Evolutionary conservation across 805 yeast genomes (phyloP), one percentile per base, ranked within the genome.

Genomic region (Ogataea methanolica): DNA sequence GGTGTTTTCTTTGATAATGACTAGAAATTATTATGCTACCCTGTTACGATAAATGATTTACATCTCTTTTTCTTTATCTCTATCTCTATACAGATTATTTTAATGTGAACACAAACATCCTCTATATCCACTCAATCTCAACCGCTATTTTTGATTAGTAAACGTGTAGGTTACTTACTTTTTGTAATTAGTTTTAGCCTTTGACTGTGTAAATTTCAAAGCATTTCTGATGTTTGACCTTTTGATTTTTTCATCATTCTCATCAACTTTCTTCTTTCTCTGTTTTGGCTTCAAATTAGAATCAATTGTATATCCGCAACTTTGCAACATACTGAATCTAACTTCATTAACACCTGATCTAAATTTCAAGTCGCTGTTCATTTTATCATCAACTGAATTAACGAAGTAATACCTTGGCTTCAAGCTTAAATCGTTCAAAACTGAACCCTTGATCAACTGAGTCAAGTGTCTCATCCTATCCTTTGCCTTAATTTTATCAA

Each of bases 301-400:
- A 15, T 44, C 44, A 12, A 49, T 36, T 2, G 47, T 36, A 41
- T 70, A 58, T 1, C 80, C 83, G 61, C 86, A 80, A 26, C 78
- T 68, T 51, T 80, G 76, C 22, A 82, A 58, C 1, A 84, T 74
- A 1, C 76, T 68, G 22, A 61, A 59, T 44, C 88, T 65, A 12
- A 85, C 57, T 38, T 76, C 79, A 43, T 71, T 72, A 33, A 80
- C 69, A 1, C 91, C 92, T 43, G 72, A 69, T 49, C 83, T 67
- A 1, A 43, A 26, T 1, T 36, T 17, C 17, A 59, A 36, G 14
- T 53, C 59, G 19, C 45, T 39, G 40, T 63, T 66, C 0, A 56
- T 53, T 17, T 57, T 53, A 15, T 63, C 58, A 14, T 60, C 56
- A 0, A 64, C 61, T 0, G 84, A 73, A 58, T 80, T 83, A 41